These are phyloP conservation scores for Bolboschoenus planiculmis DNA, from an alignment of 176 grass and related monocot species.

Conservation along the genomic window DNA sequence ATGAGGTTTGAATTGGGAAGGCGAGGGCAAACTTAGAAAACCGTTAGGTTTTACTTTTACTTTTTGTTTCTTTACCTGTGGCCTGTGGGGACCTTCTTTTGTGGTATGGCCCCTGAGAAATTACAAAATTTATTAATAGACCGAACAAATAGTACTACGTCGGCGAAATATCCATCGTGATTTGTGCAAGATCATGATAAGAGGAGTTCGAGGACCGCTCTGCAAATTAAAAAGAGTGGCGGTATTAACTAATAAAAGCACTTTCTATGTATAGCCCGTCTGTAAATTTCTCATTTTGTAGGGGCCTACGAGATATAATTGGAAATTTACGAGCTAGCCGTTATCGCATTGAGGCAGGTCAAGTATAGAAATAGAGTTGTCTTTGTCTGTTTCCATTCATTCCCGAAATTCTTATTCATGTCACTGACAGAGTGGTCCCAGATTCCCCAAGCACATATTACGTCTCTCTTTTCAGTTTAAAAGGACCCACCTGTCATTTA, in stretches of 20 bases:
- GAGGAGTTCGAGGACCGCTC: not conserved
- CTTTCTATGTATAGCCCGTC: not conserved
- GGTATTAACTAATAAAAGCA: not conserved
- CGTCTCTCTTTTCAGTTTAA: not conserved
- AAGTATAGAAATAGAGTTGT: not conserved
- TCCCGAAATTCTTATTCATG: not conserved
- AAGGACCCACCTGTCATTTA: not conserved
- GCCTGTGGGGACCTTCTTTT: not conserved
- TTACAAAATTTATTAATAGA: not conserved
- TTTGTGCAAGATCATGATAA: not conserved
- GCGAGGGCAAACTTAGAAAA: not conserved
- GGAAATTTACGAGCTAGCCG: not conserved
- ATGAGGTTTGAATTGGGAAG: constrained; percentile 11
- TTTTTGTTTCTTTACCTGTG: not conserved
- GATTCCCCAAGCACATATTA: not conserved
- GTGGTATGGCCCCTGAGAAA: not conserved
- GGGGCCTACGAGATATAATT: not conserved
- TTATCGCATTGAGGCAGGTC: not conserved
- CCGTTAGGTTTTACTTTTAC: constrained; percentile 8
- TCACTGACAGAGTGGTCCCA: not conserved
- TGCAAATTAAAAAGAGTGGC: not conserved
- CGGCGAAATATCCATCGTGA: not conserved
- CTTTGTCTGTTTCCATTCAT: not conserved
- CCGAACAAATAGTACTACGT: not conserved
- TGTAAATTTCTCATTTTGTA: not conserved